Evolutionary conservation across 495 filamentous ascomycete genomes (phyloP).

Genomic region (Rhypophila decipiens): DNA sequence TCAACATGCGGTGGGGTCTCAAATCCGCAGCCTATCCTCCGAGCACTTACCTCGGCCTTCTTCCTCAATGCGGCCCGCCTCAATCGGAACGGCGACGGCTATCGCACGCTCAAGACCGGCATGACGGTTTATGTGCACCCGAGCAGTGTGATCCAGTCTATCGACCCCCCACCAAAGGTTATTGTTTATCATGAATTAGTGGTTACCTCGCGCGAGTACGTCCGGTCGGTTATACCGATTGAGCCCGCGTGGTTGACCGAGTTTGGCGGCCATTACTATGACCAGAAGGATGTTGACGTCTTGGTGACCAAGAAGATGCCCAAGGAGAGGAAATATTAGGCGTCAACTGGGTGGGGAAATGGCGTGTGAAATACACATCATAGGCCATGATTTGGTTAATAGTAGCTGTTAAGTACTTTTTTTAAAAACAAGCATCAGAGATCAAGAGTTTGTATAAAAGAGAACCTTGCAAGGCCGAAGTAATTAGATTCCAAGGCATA

Average conservation of each 20-base stretch:
- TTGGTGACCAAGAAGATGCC: constrained; percentile 66
- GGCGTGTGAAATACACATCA: too few relatives aligned
- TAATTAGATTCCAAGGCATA: too few relatives aligned
- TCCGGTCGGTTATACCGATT: constrained; percentile 80
- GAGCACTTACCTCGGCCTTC: constrained; percentile 86
- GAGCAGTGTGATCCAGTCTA: constrained; percentile 70
- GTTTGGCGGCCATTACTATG: constrained; percentile 92
- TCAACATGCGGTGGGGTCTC: constrained; percentile 64
- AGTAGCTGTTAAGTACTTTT: too few relatives aligned
- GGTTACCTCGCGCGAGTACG: constrained; percentile 89
- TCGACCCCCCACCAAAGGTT: constrained; percentile 71
- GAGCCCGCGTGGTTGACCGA: constrained; percentile 82
- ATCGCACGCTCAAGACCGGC: constrained; percentile 91
- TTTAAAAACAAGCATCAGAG: too few relatives aligned
- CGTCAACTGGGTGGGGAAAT: too few relatives aligned
- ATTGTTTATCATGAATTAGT: constrained; percentile 91
- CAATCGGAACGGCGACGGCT: constrained; percentile 79
- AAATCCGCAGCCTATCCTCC: constrained; percentile 72
- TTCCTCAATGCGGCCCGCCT: constrained; percentile 90
- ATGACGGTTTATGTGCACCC: constrained; percentile 89
- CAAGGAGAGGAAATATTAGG: constrained; percentile 26
- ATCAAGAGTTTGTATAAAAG: too few relatives aligned
- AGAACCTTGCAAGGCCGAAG: too few relatives aligned
- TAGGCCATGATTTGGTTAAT: too few relatives aligned
- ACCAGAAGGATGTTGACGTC: constrained; percentile 83